Evolutionary conservation across 768 basidiomycete species (phyloP), one percentile per base, ranked within the genome.

Genomic region (Megacollybia marginata): DNA sequence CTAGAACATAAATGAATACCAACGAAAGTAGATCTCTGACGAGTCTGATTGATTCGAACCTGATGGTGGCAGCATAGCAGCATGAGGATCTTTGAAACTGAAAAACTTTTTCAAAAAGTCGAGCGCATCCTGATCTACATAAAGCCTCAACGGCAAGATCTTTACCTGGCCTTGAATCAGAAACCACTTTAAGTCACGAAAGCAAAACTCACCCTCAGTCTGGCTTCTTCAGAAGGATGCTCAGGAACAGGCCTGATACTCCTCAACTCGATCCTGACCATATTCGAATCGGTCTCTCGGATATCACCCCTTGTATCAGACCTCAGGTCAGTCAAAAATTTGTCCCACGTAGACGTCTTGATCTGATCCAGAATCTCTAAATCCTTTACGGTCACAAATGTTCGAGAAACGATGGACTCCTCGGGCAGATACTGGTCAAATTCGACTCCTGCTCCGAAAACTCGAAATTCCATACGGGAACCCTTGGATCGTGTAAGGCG

Each of bases 31-130:
- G 45, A 75, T 75, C 36, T 83, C 85, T 42, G 72, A 72, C 47
- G 15, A 15, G 15, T 66, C 64, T 28, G 23, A 28, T 28, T 28
- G 23, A 28, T 6, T 28, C 35, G 55, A 56, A 36, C 67, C 67
- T 2, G 76, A 57, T 13, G 70, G 57, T 9, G 67, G 46, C 5
- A 63, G 55, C 16, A 71, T 61, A 1, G 67, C 55, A 11, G 71
- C 69, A 34, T 79, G 67, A 19, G 82, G 70, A 58, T 84, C 82
- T 57, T 84, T 77, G 72, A 97, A 98, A 55, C 83, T 86, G 63
- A 92, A 94, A 66, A 98, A 98, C 52, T 86, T 85, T 72, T 99
- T 99, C 61, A 98, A 68, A 65, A 99, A 99, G 64, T 98, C 96
- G 18, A 99, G 77, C 12, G 96, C 96, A 65, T 99, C 96, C 69